Base-by-base conservation (phyloP, 352 stramenopile species). In the Globisporangium acanthophoron region DNA sequence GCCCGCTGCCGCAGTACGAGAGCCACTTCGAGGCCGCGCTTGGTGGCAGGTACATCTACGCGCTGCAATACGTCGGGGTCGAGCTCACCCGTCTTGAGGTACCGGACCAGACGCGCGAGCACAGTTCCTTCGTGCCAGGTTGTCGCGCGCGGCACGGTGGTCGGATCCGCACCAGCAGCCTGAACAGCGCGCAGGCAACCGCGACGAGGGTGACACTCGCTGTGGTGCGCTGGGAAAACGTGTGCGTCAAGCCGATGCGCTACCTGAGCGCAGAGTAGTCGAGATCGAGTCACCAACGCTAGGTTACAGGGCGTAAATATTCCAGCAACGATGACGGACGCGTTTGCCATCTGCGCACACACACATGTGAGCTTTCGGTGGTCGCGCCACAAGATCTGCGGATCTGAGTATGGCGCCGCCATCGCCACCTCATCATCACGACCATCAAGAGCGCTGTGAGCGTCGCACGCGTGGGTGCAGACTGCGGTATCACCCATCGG, bases 211-310 rank as follows among this genome's bases (percentile, higher is more conserved):
- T 69, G n/a, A 61, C 72, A 3, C 64, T 62, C 21, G 62, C 66
- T 3, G 61, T 64, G 44, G 49, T 73, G 50, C 63, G 70, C 29
- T 78, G 67, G 70, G 67, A 78, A 45, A 69, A 35, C 16, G 33
- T 20, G 2, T 57, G 52, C 39, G 24, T 57, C 39, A 47, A 37
- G 20, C 52, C 40, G 16, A 41, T 41, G 8, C 35, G 35, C 9
- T 41, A 41, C 11, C 35, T 41, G 35, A 41, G 9, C 35, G 35
- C 35, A 13, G 35, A 41, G 35, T 41, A 41, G 35, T 15, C 11
- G 35, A 35, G 31, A 9, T 27, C 24, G 24, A 27, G 24, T 27
- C 24, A 27, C 24, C 24, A 27, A 27, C 24, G 24, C 24, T 27
- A 27, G 24, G 24, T 27, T 27, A 27, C 24, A 27, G 24, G 1